Conservation (phyloP, 139 green algal species). For the Tetraselmis striata region DNA sequence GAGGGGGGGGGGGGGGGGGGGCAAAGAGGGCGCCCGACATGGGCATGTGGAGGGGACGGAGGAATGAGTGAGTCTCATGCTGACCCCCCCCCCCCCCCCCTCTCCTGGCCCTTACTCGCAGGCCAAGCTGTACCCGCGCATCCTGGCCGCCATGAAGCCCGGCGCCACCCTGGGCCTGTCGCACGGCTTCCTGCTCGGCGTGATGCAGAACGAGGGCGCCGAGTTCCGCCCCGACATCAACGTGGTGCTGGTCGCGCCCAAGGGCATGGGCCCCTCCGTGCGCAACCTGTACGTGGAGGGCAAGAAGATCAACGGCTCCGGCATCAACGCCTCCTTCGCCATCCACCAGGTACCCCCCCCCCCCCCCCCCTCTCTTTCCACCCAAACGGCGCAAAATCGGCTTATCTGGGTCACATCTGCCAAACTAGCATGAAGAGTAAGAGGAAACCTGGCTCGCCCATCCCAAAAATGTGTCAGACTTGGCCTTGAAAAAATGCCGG, state of each 20-base stretch:
- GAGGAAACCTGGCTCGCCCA: no score
- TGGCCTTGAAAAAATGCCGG: no score
- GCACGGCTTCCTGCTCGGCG: slow-evolving; percentile 97
- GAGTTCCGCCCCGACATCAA: slow-evolving; percentile 98
- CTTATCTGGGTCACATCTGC: no score
- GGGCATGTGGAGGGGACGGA: no score
- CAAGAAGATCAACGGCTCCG: slow-evolving; percentile 94
- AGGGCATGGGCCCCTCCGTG: slow-evolving; percentile 99
- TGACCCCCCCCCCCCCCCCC: no score
- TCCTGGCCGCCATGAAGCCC: slow-evolving; percentile 97
- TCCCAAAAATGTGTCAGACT: no score
- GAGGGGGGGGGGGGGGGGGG: no score
- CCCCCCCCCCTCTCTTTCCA: background rate
- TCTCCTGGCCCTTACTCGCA: slow-evolving; percentile 39
- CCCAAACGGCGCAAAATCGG: no score
- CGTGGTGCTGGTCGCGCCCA: slow-evolving; percentile 97
- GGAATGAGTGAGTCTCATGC: no score
- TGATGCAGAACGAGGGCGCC: slow-evolving; percentile 83
- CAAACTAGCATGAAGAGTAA: no score
- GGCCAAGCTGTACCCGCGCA: slow-evolving; percentile 90
- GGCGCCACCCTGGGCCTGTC: slow-evolving; percentile 92
- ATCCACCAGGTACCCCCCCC: slow-evolving; percentile 79
- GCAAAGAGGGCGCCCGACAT: no score
- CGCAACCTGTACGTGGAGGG: slow-evolving; percentile 96
- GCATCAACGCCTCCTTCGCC: slow-evolving; percentile 98